Evolutionary conservation across 306 rosid species (phyloP), one percentile per base, ranked within the genome.

Genomic region (Ziziphus jujuba): DNA sequence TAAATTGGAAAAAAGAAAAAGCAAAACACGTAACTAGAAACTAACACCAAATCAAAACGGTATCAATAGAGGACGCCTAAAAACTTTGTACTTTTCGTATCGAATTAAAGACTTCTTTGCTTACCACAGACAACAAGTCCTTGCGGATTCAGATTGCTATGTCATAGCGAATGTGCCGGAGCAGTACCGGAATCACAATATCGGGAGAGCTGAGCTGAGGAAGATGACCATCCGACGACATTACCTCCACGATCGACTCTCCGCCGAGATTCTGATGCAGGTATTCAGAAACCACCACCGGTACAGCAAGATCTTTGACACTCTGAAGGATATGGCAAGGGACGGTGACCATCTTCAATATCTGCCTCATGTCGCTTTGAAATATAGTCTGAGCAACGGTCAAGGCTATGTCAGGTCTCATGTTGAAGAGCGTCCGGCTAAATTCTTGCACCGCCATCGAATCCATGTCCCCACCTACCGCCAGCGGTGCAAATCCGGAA

Each of bases 181-280:
- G 88, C 64, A 91, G 51, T 74, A 91, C 88, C 0, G 96, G 93
- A 59, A 84, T 76, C 35, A 91, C 93, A 8, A 74, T 54, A 28
- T 91, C 96, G 13, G 93, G 97, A 14, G 96, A 91, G 82, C 97
- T 91, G 24, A 91, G 69, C 53, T 91, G 97, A 23, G 97, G 97
- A 7, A 91, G 79, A 66, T 88, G 97, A 13, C 93, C 97, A 35
- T 91, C 97, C 0, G 97, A 81, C 0, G 90, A 53, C 84, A 85
- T 87, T 23, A 91, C 85, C 72, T 91, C 97, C 5, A 91, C 96
- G 45, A 88, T 81, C 2, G 97, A 86, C 25, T 66, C 56, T 12
- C 87, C 83, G 9, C 83, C 85, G 6, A 91, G 79, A 66, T 85
- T 75, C 36, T 79, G 81, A 67, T 91, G 97, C 28, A 91, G 73